These are phyloP conservation scores for Cymbopogon citratus DNA, from an alignment of 176 grass and related monocot species.

Conservation along the genomic window DNA sequence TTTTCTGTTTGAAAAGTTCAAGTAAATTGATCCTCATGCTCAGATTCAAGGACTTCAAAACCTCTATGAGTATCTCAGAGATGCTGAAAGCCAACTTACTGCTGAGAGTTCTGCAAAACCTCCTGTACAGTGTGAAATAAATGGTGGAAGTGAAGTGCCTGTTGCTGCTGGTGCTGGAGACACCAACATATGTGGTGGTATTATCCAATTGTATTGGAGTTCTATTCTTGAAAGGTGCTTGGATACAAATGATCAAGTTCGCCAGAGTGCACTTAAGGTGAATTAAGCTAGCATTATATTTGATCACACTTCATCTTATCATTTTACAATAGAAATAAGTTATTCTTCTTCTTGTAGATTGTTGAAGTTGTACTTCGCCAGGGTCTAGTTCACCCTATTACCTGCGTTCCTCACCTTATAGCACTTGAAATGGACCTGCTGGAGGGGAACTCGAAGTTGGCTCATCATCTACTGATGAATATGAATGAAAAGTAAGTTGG, in stretches of 20 bases:
- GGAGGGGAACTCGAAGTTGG: slow-evolving; percentile 81
- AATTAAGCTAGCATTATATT: slow-evolving; percentile 15
- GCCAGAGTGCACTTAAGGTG: slow-evolving; percentile 84
- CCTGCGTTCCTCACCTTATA: slow-evolving; percentile 87
- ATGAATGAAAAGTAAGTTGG: slow-evolving; percentile 94
- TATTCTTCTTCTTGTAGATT: slow-evolving; percentile 54
- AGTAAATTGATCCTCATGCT: slow-evolving; percentile 5
- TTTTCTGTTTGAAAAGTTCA: too few relatives aligned
- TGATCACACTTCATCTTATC: background rate
- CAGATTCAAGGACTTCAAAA: slow-evolving; percentile 99
- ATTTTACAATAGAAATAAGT: slow-evolving; percentile 10
- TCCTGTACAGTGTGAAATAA: slow-evolving; percentile 32
- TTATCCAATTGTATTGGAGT: slow-evolving; percentile 94
- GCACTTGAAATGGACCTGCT: slow-evolving; percentile 93
- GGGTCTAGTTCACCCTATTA: slow-evolving; percentile 96
- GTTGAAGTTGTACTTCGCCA: slow-evolving; percentile 96
- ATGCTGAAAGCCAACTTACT: slow-evolving; percentile 85
- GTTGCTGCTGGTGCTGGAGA: slow-evolving; percentile 98
- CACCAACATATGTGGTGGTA: slow-evolving; percentile 98
- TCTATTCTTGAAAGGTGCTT: slow-evolving; percentile 89
- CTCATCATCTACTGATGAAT: slow-evolving; percentile 94
- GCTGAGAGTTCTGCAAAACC: slow-evolving; percentile 45
- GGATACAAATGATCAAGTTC: slow-evolving; percentile 79
- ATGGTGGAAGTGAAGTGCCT: slow-evolving; percentile 68
- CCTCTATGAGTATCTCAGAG: slow-evolving; percentile 84